Evolutionary conservation across 192 early-diverging fungal species (phyloP).

Genomic region (Allomyces macrogynus): DNA sequence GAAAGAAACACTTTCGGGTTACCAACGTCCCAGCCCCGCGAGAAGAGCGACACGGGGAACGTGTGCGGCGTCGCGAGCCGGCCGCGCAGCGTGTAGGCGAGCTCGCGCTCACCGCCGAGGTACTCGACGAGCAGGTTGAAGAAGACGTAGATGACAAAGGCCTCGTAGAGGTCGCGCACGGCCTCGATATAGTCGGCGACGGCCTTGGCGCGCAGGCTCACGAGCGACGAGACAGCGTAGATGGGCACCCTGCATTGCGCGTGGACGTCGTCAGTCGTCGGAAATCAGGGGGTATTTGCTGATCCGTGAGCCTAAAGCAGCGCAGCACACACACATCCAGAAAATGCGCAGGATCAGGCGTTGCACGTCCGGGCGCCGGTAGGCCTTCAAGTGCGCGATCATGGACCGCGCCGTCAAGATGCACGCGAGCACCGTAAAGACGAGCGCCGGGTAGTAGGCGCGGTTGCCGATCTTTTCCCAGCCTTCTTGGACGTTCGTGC

Average conservation of each 20-base stretch:
- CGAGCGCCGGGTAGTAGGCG: conserved; percentile 4
- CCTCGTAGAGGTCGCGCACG: conserved; percentile 82
- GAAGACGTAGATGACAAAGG: conserved; percentile 90
- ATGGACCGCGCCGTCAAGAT: conserved; percentile 13
- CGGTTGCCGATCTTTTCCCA: conserved; percentile 8
- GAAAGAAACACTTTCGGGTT: conserved; percentile 74
- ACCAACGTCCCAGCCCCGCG: conserved; percentile 21
- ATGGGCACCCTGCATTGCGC: conserved; percentile 68
- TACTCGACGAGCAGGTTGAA: conserved; percentile 72
- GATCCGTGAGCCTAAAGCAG: not conserved
- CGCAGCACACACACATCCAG: conserved; percentile 16
- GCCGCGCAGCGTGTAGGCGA: conserved; percentile 56
- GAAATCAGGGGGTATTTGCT: not conserved
- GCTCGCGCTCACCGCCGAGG: conserved; percentile 71
- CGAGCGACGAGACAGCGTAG: conserved; percentile 66
- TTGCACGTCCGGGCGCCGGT: conserved; percentile 35
- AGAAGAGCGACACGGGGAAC: conserved; percentile 55
- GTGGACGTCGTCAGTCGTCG: not conserved
- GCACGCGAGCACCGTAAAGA: conserved; percentile 5
- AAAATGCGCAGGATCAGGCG: conserved; percentile 45
- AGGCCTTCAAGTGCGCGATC: conserved; percentile 21
- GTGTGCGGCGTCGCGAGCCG: conserved; percentile 55
- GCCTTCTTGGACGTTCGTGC: conserved; percentile 4
- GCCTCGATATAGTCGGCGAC: conserved; percentile 72
- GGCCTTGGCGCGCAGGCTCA: conserved; percentile 46